Percentiles rank a stretch among this genome's conserved stretches.
Evolutionary conservation across 2,329 filamentous ascomycete species (phyloP).

Genomic region (Neofusicoccum umdonicola): DNA sequence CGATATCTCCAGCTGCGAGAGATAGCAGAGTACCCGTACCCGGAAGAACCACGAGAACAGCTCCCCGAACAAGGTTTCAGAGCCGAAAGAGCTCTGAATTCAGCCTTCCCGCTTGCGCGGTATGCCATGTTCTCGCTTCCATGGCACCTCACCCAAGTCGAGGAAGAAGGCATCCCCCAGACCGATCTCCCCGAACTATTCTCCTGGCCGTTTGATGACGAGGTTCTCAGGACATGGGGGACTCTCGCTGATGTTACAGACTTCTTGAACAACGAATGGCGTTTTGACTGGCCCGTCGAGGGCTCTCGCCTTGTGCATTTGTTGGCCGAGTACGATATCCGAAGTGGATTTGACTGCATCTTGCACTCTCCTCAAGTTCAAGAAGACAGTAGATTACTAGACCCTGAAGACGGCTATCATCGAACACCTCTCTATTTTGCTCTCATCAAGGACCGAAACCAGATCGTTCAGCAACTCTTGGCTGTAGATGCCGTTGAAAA

Average conservation of each 20-base stretch:
- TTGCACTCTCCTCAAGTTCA: not conserved
- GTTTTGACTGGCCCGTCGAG: not conserved
- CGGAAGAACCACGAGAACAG: not conserved
- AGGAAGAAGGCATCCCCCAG: not conserved
- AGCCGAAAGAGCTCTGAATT: not conserved
- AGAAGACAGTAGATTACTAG: not conserved
- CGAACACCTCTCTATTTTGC: not conserved
- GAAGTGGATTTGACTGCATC: not conserved
- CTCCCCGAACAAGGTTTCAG: not conserved
- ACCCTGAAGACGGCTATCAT: not conserved
- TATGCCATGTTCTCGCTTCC: not conserved
- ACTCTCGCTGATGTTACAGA: not conserved
- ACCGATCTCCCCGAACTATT: not conserved
- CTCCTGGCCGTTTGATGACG: not conserved
- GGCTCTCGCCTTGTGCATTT: not conserved
- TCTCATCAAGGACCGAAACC: not conserved
- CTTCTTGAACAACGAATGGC: not conserved
- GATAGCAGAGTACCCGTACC: not conserved
- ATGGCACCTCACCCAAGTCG: not conserved
- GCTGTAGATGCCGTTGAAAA: not conserved
- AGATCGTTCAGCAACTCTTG: not conserved
- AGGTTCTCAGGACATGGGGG: not conserved
- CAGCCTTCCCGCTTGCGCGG: not conserved
- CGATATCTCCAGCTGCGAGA: not conserved
- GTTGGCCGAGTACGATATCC: not conserved